phyloP scores from a whole-genome alignment of 2,329 filamentous ascomycete genomes.

The Colletotrichum sp. region DNA sequence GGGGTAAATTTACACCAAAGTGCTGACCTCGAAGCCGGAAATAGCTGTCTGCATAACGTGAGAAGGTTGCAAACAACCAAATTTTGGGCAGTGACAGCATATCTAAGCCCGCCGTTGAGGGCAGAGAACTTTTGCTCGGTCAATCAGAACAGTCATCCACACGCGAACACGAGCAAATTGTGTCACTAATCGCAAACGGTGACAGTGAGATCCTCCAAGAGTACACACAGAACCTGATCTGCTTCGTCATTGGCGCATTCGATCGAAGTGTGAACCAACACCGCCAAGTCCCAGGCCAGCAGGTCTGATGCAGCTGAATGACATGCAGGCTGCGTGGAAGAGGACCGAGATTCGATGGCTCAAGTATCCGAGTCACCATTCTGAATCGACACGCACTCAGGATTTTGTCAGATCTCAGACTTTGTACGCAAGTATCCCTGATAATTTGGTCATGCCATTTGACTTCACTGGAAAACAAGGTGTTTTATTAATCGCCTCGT shows the following conservation, averaged over 20 bases:
- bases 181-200: not conserved
- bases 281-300: rapidly evolving
- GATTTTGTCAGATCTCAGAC: not conserved
- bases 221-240: not conserved
- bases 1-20: not conserved
- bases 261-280: not conserved
- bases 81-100: not conserved
- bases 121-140: not conserved
- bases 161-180: not conserved
- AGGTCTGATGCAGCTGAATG: not conserved
- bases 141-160: not conserved
- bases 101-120: not conserved
- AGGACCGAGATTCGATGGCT: not conserved
- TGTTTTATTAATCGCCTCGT: not conserved
- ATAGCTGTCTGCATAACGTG: not conserved
- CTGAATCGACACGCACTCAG: not conserved
- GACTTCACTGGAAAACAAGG: rapidly evolving
- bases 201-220: not conserved
- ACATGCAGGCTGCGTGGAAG: not conserved
- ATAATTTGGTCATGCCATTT: rapidly evolving
- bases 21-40: not conserved
- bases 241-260: not conserved
- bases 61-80: not conserved
- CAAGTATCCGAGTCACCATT: not conserved
- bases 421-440: not conserved